Percentiles rank a stretch among this genome's conserved stretches.
Evolutionary conservation across 2,329 filamentous ascomycete genomes (phyloP).

Genomic region (Aspergillus caelatus): DNA sequence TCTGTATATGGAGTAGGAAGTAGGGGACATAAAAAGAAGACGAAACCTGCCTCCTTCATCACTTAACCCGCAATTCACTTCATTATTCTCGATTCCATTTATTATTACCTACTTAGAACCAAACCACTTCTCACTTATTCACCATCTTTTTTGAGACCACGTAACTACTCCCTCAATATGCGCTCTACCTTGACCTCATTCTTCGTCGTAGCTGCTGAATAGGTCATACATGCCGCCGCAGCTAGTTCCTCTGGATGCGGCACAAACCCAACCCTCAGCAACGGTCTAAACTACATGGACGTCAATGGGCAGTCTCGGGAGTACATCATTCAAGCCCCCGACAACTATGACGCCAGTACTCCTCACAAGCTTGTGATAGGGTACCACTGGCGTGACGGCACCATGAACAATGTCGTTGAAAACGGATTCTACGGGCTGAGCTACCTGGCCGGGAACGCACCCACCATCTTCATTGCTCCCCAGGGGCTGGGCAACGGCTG

Average conservation of each 20-base stretch:
- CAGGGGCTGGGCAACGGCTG: too few relatives aligned
- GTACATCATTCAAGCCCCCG: slow-evolving; percentile 5
- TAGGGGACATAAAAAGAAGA: neutral
- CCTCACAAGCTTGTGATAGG: slow-evolving; percentile 7
- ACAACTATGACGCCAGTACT: slow-evolving; percentile 5
- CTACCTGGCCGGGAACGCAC: too few relatives aligned
- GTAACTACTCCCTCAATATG: neutral
- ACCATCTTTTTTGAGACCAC: neutral
- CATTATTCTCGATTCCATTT: neutral
- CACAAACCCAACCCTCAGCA: slow-evolving; percentile 4
- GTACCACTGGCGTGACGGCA: slow-evolving; percentile 8
- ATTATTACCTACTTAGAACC: neutral
- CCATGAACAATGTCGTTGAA: slow-evolving; percentile 8
- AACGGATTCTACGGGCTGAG: slow-evolving; percentile 20
- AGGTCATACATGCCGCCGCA: neutral
- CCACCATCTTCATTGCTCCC: too few relatives aligned
- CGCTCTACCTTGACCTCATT: neutral
- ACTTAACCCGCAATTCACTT: neutral
- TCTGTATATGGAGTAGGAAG: neutral
- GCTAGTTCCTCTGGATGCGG: slow-evolving; percentile 16
- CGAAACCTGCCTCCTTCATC: neutral
- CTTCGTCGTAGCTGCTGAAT: neutral
- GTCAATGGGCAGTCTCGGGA: neutral
- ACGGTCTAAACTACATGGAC: neutral
- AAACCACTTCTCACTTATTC: neutral